These are phyloP conservation scores for Licmophora abbreviata DNA, from an alignment of 108 stramenopile genomes.

Conservation along the genomic window DNA sequence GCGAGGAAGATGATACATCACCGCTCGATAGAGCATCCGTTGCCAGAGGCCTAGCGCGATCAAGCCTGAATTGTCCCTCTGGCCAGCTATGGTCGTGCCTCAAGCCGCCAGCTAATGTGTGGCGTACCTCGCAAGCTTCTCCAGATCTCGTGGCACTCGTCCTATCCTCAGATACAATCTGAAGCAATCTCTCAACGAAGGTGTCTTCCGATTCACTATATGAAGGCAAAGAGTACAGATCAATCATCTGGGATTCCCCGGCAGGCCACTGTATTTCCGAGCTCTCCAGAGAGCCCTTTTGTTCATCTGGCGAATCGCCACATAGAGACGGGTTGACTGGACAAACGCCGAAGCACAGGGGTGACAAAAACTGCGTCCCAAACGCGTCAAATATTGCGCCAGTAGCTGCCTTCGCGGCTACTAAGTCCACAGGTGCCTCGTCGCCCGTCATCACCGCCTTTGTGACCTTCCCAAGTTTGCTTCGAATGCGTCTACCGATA, in stretches of 20 bases:
- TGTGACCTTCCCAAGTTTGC: constrained; percentile 6
- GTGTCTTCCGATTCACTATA: constrained; percentile 47
- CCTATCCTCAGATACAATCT: background rate
- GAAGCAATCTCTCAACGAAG: constrained; percentile 37
- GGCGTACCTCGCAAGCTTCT: background rate
- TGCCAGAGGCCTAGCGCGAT: background rate
- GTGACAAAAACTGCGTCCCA: constrained; percentile 54
- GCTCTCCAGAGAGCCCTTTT: background rate
- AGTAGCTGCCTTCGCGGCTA: constrained; percentile 9
- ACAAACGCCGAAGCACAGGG: constrained; percentile 58
- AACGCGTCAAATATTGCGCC: constrained; percentile 17
- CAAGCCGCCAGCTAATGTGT: background rate
- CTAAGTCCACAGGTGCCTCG: constrained; percentile 2
- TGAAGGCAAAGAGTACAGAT: constrained; percentile 37
- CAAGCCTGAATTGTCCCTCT: too few species aligned
- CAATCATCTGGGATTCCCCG: constrained; percentile 33
- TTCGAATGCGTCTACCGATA: constrained; percentile 5
- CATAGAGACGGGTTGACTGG: constrained; percentile 28
- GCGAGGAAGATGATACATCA: background rate
- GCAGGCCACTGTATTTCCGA: constrained; percentile 32
- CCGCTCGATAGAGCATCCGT: too few species aligned
- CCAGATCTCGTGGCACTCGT: background rate
- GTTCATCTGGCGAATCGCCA: too few species aligned
- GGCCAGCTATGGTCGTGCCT: too few species aligned
- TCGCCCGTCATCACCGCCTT: background rate